Base-by-base conservation (phyloP, 2,329 filamentous ascomycete species). In the Teratosphaeria epicoccoides region DNA sequence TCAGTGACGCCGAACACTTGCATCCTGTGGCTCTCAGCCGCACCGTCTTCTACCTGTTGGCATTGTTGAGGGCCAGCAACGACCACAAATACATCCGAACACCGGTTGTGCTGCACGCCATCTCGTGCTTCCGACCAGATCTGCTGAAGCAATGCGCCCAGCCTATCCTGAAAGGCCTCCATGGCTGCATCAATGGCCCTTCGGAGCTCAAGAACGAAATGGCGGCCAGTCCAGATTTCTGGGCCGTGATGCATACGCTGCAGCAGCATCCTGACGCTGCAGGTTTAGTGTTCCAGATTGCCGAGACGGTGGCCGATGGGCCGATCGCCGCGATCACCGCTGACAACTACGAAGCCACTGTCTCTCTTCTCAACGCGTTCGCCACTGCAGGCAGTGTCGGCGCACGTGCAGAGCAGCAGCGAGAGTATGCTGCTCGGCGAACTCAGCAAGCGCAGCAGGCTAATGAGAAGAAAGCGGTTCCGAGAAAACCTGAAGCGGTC, bases 211-310 rank as follows among this genome's bases (percentile, higher is more conserved):
- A 88, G 52, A 95, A 87, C 59, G 91, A 97, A 70, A 87, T 97
- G 59, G 94, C 95, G 70, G 91, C 88, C 12, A 97, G 91, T 17
- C 93, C 93, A 0, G 93, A 98, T 65, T 97, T 98, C 68, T 98
- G 93, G 93, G 85, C 85, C 4, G 87, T 96, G 12, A 75, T 98
- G 49, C 84, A 88, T 55, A 80, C 82, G 26, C 73, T 98, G 17
- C 82, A 87, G 46, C 75, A 76, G 23, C 75, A 75, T 20, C 56
- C 81, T 2, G 83, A 87, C 49, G 84, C 85, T 24, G 86, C 88
- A 1, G 76, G 83, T 0, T 77, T 84, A 14, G 89, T 95, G 0
- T 97, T 97, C 66, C 82, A 85, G 50, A 86, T 97, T n/a, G 76
- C 96, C 0, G 85, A 93, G 63, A 82, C 80, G 50, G 82, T 90